Conservation (phyloP, 768 basidiomycete genomes). For the Butyriboletus loyo region DNA sequence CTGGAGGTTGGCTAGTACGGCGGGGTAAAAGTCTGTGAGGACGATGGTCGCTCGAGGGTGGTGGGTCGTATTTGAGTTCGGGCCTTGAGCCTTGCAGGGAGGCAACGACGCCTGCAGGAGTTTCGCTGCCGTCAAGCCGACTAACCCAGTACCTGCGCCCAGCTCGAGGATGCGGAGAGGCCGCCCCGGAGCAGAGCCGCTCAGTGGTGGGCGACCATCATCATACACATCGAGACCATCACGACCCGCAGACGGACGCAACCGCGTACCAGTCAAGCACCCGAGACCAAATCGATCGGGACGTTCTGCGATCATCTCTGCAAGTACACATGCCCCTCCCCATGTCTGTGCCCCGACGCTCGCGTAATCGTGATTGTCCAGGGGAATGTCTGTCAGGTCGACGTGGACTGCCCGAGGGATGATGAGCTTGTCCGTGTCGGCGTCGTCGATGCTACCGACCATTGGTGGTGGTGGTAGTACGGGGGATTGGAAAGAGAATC, state of each 20-base stretch:
- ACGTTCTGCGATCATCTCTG: slow-evolving; percentile 63
- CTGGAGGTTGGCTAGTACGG: slow-evolving; percentile 46
- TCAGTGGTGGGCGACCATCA: too few species aligned
- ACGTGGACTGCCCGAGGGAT: slow-evolving; percentile 32
- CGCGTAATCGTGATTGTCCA: slow-evolving; percentile 65
- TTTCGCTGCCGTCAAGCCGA: slow-evolving; percentile 42
- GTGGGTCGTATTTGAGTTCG: background rate
- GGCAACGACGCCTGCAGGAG: slow-evolving; percentile 17
- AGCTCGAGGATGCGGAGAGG: slow-evolving; percentile 47
- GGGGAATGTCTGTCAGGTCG: slow-evolving; percentile 61
- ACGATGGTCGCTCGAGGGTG: slow-evolving; percentile 28
- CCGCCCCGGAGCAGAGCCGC: background rate
- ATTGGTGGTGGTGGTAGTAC: background rate
- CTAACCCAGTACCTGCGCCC: slow-evolving; percentile 57
- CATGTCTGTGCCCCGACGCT: slow-evolving; percentile 87
- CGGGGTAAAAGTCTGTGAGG: slow-evolving; percentile 50
- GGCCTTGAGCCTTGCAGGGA: background rate
- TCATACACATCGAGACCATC: background rate
- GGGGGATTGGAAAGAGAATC: slow-evolving; percentile 44
- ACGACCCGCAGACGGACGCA: background rate
- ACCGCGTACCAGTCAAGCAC: background rate
- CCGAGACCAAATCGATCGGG: slow-evolving; percentile 51
- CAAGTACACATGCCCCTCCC: slow-evolving; percentile 80
- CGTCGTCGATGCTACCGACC: too few species aligned
- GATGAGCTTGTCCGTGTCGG: slow-evolving; percentile 5